A percentile compares a stretch with the other conserved stretches of the same genome.
Evolutionary conservation across 148 eudicot species (phyloP).

Genomic region (Talinum fruticosum): DNA sequence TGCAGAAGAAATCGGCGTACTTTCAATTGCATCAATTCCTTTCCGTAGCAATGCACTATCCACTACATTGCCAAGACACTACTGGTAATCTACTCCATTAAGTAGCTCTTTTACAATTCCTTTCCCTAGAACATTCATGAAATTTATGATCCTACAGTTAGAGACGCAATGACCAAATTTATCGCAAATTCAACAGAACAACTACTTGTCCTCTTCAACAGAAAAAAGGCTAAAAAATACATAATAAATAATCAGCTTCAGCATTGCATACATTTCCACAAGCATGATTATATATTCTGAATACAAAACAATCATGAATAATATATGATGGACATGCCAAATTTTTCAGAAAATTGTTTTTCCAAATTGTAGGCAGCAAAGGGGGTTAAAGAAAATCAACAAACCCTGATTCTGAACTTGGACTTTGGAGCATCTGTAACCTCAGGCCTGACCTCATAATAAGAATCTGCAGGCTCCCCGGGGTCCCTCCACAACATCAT

Average conservation of each 20-base stretch:
- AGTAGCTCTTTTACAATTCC: background rate
- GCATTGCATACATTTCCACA: slow-evolving; percentile 14
- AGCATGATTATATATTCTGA: slow-evolving; percentile 7
- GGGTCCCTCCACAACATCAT: slow-evolving; percentile 79
- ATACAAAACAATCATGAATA: background rate
- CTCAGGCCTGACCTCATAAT: slow-evolving; percentile 79
- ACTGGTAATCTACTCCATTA: slow-evolving; percentile 1
- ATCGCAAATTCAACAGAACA: background rate
- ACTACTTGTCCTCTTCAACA: background rate
- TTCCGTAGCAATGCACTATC: background rate
- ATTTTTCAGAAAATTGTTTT: background rate
- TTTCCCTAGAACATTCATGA: background rate
- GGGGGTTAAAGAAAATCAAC: slow-evolving; percentile 14
- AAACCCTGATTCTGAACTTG: slow-evolving; percentile 95
- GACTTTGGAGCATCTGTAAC: slow-evolving; percentile 82
- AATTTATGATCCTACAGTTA: background rate
- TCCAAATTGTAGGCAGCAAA: background rate
- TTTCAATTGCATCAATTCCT: background rate
- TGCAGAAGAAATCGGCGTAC: background rate
- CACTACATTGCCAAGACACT: background rate
- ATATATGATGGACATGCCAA: background rate
- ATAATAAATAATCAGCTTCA: background rate
- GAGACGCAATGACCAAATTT: background rate
- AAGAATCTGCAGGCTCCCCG: slow-evolving; percentile 79
- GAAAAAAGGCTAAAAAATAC: background rate